Evolutionary conservation across 2,329 filamentous ascomycete species (phyloP).

Genomic region (Ascochyta rabiei): DNA sequence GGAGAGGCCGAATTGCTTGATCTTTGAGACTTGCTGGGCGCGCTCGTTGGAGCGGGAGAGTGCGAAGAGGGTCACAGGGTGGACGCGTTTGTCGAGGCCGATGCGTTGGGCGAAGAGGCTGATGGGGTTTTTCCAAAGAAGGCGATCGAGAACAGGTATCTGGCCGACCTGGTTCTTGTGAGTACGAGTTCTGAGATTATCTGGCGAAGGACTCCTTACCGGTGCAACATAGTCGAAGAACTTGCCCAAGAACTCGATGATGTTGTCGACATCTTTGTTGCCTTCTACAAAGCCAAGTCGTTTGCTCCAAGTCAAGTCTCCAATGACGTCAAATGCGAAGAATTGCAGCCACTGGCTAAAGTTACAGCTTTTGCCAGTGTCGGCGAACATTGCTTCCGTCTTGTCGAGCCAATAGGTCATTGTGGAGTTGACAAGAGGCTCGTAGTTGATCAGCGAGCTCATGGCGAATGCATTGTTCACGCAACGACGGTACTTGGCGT

Average conservation of each 20-base stretch:
- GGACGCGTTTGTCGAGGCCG: conserved; percentile 71
- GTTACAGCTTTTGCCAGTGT: conserved; percentile 59
- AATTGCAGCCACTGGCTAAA: conserved; percentile 78
- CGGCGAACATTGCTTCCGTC: conserved; percentile 52
- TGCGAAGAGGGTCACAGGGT: conserved; percentile 76
- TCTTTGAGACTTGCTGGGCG: conserved; percentile 59
- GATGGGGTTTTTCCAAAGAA: conserved; percentile 77
- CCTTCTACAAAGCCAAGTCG: conserved; percentile 76
- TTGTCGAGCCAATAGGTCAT: conserved; percentile 70
- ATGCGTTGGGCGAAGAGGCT: conserved; percentile 70
- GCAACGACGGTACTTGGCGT: conserved; percentile 74
- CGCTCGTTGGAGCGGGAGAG: conserved; percentile 70
- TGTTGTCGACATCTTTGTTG: conserved; percentile 76
- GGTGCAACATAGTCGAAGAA: conserved; percentile 75
- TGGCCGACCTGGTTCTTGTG: conserved; percentile 65
- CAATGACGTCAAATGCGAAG: conserved; percentile 83
- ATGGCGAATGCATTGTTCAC: conserved; percentile 80
- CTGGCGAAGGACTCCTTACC: conserved; percentile 50
- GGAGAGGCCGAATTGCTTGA: conserved; percentile 51
- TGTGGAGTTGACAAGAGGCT: conserved; percentile 79
- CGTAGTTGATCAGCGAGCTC: conserved; percentile 77
- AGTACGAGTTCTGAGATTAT: conserved; percentile 4
- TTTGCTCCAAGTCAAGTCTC: conserved; percentile 77
- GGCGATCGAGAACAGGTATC: conserved; percentile 71
- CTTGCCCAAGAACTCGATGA: conserved; percentile 67